Evolutionary conservation across 2,329 filamentous ascomycete genomes (phyloP).

Genomic region (Fusarium sp.): DNA sequence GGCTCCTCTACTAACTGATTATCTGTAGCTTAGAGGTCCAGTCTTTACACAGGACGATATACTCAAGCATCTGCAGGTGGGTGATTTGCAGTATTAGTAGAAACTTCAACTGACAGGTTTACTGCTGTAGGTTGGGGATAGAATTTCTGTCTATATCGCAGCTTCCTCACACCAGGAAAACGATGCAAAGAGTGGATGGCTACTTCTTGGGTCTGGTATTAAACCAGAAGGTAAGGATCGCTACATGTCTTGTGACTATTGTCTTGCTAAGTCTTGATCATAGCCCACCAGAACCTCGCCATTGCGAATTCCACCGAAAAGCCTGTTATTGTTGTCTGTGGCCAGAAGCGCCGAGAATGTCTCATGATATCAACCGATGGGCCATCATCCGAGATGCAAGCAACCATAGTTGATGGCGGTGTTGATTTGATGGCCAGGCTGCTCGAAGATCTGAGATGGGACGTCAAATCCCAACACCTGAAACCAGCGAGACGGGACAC

Average conservation of each 20-base stretch:
- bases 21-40: neutral
- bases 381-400: neutral
- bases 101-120: neutral
- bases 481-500: neutral
- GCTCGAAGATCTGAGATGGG: neutral
- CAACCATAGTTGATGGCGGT: neutral
- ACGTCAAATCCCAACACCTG: neutral
- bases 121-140: neutral
- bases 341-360: neutral
- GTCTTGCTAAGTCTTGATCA: neutral
- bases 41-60: neutral
- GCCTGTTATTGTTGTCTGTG: neutral
- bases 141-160: neutral
- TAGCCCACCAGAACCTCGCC: neutral
- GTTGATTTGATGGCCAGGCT: neutral
- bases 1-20: no score
- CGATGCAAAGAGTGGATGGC: neutral
- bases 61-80: neutral
- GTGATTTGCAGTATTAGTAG: neutral
- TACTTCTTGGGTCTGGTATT: neutral
- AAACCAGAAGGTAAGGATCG: no score
- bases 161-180: neutral
- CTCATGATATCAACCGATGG: neutral
- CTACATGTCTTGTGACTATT: neutral
- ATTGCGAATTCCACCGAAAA: no score